phyloP scores from a whole-genome alignment of 768 basidiomycete species.

The Cystobasidiopsis lactophilus region DNA sequence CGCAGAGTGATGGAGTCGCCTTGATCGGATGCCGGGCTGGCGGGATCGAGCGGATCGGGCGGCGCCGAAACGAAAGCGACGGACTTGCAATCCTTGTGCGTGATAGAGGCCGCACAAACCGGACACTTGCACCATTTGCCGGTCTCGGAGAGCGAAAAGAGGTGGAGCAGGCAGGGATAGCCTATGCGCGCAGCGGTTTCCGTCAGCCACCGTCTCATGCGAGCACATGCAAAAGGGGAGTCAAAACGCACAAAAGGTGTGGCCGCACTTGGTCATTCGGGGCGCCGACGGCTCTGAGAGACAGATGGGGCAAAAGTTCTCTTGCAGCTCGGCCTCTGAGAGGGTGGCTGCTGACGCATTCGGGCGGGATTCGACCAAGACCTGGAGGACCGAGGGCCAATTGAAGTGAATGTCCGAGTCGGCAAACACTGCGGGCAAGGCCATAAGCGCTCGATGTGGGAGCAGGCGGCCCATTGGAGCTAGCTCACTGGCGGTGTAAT shows the following conservation, averaged over 20 bases:
- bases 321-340: conserved; percentile 35
- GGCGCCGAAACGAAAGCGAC: conserved; percentile 89
- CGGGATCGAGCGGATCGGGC: conserved; percentile 1
- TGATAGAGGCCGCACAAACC: conserved; percentile 84
- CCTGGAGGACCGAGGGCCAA: conserved; percentile 57
- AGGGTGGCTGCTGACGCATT: background rate
- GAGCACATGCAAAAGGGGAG: background rate
- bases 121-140: conserved; percentile 76
- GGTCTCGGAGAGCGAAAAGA: conserved; percentile 17
- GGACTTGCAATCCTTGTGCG: conserved; percentile 68
- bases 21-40: background rate
- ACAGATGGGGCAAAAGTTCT: conserved; percentile 80
- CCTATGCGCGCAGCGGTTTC: background rate
- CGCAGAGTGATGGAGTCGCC: conserved; percentile 45
- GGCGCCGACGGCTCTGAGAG: conserved; percentile 72
- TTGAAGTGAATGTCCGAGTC: conserved; percentile 55
- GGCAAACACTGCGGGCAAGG: background rate
- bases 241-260: conserved; percentile 61
- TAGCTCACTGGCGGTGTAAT: conserved; percentile 44
- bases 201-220: no score
- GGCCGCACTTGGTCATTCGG: conserved; percentile 76
- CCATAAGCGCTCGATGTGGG: background rate
- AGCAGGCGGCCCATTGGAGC: no score
- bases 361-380: conserved; percentile 36
- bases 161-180: conserved; percentile 15